Evolutionary conservation across 345 rosid genomes (phyloP).

Genomic region (Melaleuca alternifolia): DNA sequence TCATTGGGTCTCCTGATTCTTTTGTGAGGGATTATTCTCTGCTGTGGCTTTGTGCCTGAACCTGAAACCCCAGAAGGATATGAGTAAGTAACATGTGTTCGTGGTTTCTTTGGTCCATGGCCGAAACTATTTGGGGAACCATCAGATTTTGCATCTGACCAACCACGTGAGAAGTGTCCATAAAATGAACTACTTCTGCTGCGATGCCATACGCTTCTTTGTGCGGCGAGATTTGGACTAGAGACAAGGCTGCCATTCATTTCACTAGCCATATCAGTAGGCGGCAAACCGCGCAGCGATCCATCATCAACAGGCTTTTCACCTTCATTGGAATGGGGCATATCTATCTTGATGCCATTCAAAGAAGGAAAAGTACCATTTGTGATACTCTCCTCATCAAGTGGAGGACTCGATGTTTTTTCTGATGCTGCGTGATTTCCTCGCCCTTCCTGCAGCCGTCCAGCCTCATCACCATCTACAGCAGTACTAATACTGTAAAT

Average conservation of each 20-base stretch:
- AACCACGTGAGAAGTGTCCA: slow-evolving; percentile 47
- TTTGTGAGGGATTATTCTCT: slow-evolving; percentile 52
- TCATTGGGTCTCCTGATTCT: slow-evolving; percentile 75
- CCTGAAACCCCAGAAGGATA: slow-evolving; percentile 66
- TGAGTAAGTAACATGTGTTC: slow-evolving; percentile 83
- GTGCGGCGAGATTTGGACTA: slow-evolving; percentile 83
- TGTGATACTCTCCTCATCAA: slow-evolving; percentile 19
- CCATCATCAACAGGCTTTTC: slow-evolving; percentile 23
- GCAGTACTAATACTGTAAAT: slow-evolving; percentile 19
- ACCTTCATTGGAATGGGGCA: slow-evolving; percentile 36
- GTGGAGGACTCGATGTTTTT: slow-evolving; percentile 5
- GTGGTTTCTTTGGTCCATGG: slow-evolving; percentile 79
- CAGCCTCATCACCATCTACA: slow-evolving; percentile 4
- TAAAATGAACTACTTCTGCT: slow-evolving; percentile 42
- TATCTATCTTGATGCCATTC: slow-evolving; percentile 43
- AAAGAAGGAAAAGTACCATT: slow-evolving; percentile 14
- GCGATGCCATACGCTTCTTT: slow-evolving; percentile 70
- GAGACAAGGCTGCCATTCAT: slow-evolving; percentile 38
- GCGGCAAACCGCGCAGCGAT: slow-evolving; percentile 18
- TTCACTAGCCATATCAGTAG: slow-evolving; percentile 31
- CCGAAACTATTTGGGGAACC: slow-evolving; percentile 48
- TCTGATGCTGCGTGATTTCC: not conserved
- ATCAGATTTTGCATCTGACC: slow-evolving; percentile 65
- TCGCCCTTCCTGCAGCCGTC: not conserved
- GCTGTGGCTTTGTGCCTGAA: slow-evolving; percentile 35